phyloP scores from a whole-genome alignment of 1,284 basidiomycete genomes.

The Marasmius fiardii region DNA sequence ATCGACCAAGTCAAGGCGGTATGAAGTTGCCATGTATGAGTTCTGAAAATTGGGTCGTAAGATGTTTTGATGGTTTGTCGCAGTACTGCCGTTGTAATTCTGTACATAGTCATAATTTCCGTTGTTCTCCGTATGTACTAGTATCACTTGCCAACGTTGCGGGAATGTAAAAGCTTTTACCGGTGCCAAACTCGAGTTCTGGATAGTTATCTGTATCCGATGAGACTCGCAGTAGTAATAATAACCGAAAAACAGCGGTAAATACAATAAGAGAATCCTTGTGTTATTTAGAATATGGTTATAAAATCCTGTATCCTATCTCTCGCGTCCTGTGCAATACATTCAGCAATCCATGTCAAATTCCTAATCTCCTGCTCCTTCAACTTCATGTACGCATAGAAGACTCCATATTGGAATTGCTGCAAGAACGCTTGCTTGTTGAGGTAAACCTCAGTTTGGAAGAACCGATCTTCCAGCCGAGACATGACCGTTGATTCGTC shows the following conservation, averaged over 20 bases:
- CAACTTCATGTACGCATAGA: slow-evolving; percentile 93
- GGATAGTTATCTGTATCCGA: too few relatives aligned
- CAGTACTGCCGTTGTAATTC: not conserved
- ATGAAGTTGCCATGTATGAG: too few relatives aligned
- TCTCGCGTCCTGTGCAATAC: slow-evolving; percentile 91
- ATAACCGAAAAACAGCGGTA: not conserved
- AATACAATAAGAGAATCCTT: not conserved
- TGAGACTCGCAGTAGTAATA: too few relatives aligned
- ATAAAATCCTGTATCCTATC: slow-evolving; percentile 94
- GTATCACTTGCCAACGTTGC: not conserved
- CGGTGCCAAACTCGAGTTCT: too few relatives aligned
- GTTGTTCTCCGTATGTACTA: not conserved
- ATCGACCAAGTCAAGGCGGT: not conserved
- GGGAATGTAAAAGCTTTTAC: too few relatives aligned
- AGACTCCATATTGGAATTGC: slow-evolving; percentile 92
- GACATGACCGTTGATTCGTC: slow-evolving; percentile 51
- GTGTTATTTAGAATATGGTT: slow-evolving; percentile 63
- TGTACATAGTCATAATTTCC: not conserved
- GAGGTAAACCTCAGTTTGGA: slow-evolving; percentile 88
- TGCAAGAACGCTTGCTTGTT: slow-evolving; percentile 95
- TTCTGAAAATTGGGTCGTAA: too few relatives aligned
- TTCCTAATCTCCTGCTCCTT: slow-evolving; percentile 99
- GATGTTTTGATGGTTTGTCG: not conserved
- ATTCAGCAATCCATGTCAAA: slow-evolving; percentile 97
- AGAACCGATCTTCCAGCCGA: slow-evolving; percentile 92